Evolutionary conservation across 2,329 filamentous ascomycete genomes (phyloP), one percentile per base, ranked within the genome.

Genomic region (Penicillium sp.): DNA sequence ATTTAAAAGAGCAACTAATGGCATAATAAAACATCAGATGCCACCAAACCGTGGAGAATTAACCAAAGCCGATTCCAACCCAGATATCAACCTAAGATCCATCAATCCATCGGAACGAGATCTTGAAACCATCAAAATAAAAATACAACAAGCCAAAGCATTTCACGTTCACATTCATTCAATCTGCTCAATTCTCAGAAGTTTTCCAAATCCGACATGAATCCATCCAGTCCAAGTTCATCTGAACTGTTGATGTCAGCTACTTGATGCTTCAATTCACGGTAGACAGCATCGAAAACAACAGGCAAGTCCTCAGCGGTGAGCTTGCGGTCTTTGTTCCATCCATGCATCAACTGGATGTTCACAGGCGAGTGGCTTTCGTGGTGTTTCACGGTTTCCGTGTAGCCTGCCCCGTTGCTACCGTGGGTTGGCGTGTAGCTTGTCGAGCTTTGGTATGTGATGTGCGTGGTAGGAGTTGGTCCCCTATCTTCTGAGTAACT

Each of bases 221-320:
- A 38, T 13, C 21, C 14, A 22, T 45, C 36, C 40, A 70, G 42
- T 3, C 59, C 60, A 46, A 67, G 13, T 53, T 72, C 68, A 54
- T 72, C 69, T n/a, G 63, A 65, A 32, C 64, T 66, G 53, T 70
- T 55, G 18, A 67, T 38, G 34, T 67, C 48, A 0, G 53, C 58
- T 29, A 70, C 50, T 21, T 57, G 55, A 45, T 57, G 21, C 46
- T 54, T 54, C 27, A 71, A 11, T 6, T 48, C 32, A 13, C 45
- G 42, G 14, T 64, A 56, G 13, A 71, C 27, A 7, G 47, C 50
- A 31, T 50, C 50, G 22, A 67, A 50, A 43, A 67, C 62, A 13
- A 46, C 27, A 1, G 58, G 45, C 2, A 65, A 31, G 39, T 71
- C 63, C 1, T 61, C 44, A 1, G 50, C 43, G 3, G 56, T 43